phyloP scores from a whole-genome alignment of 2,329 filamentous ascomycete species.

The Colletotrichum chrysophilum region DNA sequence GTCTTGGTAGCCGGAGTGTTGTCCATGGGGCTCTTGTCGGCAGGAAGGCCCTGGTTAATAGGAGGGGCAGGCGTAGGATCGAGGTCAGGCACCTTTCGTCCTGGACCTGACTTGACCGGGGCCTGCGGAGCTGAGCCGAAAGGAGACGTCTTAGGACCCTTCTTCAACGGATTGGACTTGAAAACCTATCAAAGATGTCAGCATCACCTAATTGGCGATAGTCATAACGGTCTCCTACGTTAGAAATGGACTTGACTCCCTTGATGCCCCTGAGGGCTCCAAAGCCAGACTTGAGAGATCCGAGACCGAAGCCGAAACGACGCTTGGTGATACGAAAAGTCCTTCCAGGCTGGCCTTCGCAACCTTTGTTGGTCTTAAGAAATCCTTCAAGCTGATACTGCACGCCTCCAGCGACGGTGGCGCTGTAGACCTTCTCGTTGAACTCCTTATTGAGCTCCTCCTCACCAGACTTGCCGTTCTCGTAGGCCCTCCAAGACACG shows the following conservation, averaged over 20 bases:
- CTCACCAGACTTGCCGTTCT: background rate
- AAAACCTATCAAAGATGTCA: background rate
- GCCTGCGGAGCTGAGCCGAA: background rate
- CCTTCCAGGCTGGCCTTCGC: background rate
- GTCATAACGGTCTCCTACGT: background rate
- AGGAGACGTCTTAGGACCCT: background rate
- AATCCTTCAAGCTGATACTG: background rate
- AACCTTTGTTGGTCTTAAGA: rapidly evolving
- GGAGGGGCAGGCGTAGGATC: background rate
- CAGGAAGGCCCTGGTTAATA: background rate
- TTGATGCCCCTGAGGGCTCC: background rate
- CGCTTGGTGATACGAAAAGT: background rate
- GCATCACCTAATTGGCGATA: background rate
- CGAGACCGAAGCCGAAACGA: background rate
- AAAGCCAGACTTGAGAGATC: background rate
- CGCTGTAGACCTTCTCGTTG: background rate
- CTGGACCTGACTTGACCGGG: background rate
- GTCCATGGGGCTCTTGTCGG: background rate
- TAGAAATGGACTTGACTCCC: background rate
- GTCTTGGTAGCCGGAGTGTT: background rate
- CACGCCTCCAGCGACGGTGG: background rate
- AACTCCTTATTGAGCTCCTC: background rate
- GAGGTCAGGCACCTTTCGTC: background rate
- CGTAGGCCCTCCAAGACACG: background rate
- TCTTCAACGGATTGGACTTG: background rate